These are phyloP conservation scores for Solanum chiquidenum DNA, from an alignment of 257 asterid genomes.

Conservation along the genomic window DNA sequence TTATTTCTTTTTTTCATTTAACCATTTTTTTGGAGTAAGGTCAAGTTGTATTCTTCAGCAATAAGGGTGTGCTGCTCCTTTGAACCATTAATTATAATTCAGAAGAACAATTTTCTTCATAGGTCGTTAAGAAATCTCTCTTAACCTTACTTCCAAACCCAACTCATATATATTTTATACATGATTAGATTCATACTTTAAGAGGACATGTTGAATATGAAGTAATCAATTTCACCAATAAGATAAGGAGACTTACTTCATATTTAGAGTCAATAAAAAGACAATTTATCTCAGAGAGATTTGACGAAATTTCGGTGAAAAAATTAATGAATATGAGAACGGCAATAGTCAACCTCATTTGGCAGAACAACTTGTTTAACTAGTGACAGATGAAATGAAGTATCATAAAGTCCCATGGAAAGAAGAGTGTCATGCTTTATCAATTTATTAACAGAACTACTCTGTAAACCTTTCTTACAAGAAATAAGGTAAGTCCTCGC, in stretches of 20 bases:
- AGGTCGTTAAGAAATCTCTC: neutral
- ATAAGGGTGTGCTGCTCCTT: neutral
- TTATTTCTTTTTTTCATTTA: neutral
- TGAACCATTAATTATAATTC: neutral
- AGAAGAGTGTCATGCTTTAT: neutral
- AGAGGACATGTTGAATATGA: neutral
- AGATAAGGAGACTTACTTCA: neutral
- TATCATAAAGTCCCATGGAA: neutral
- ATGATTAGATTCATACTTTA: neutral
- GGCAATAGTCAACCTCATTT: neutral
- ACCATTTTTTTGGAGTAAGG: neutral
- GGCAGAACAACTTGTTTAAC: neutral
- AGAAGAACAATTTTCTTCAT: neutral
- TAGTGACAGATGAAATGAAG: neutral
- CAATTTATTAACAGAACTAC: neutral
- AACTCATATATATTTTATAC: neutral
- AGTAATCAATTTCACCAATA: neutral
- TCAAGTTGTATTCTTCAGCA: neutral
- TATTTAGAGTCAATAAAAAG: neutral
- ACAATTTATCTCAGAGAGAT: neutral
- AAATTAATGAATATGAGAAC: neutral
- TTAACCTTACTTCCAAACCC: neutral
- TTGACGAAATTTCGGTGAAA: neutral
- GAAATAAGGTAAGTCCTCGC: constrained; percentile 76
- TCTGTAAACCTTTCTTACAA: constrained; percentile 35